Base-by-base conservation (phyloP, 2,329 filamentous ascomycete species). In the Fusarium nisikadoi region DNA sequence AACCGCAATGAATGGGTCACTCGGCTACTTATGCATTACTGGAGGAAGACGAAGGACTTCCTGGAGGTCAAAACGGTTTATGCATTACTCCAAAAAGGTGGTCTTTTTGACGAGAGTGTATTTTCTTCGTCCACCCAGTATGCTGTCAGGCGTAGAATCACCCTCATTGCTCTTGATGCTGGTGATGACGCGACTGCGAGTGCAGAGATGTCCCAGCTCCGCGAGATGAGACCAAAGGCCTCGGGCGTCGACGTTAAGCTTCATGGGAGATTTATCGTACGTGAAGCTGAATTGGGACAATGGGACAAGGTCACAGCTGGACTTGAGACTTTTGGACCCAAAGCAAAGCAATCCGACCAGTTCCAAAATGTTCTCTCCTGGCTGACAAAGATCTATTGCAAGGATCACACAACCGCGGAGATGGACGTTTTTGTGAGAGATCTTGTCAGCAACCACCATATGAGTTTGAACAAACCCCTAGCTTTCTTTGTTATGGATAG, bases 331-430 rank as follows among this genome's bases (percentile, higher is more conserved):
- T 75, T 81, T 20, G 68, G 62, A 23, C 19, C 59, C 12, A 72
- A 57, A 42, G 69, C 74, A 38, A 62, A 71, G 17, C 58, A 65
- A 14, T 59, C 71, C 16, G 19, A 46, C 20, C 72, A 76, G 19
- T 79, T 79, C 38, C 79, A 79, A 57, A 69, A 69, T 14, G 56
- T 77, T 9, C 63, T 81, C 17, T 65, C 70, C 3, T 75, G 70
- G 59, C 61, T 83, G 5, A 85, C 85, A 6, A 81, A 81, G 46
- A 67, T 77, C 11, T 80, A 80, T 41, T 74, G 73, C 19, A 73
- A 78, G 50, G 45, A 42, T 4, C 75, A 80, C 39, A 69, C 75
- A 10, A 58, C 73, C 3, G 62, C 73, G 13, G 73, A 81, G 33
- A 68, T 79, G 16, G 79, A 82, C 9, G 36, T 35, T 2, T 75